Evolutionary conservation across 1,284 basidiomycete genomes (phyloP), one percentile per base, ranked within the genome.

Genomic region (Papiliotrema flavescens): DNA sequence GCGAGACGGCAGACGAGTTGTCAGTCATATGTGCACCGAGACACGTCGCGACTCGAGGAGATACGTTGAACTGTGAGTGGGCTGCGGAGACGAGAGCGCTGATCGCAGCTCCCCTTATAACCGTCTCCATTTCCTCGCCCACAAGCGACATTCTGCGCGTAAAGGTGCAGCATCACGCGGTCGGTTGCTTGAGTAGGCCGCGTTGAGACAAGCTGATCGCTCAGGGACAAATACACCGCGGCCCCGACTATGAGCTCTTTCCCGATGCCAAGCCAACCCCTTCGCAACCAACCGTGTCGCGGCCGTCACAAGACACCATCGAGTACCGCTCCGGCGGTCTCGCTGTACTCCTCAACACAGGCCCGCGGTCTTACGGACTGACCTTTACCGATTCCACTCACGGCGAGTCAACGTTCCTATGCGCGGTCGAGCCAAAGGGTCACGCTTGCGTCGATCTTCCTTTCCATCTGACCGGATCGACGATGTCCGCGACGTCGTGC

Each of bases 371-470:
- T 17, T 76, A 73, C 55, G 79, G 73, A 6, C 74, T 87, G 53
- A 82, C 82, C 0, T 81, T 80, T 54, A 55, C 43, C 42, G 59
- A 62, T 42, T 14, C 42, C 20, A 54, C 51, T 37, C 46, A 37
- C 14, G 53, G 35, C 34, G 52, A 57, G 22, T 44, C 47, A 32
- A 47, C 55, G 32, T 53, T 58, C 46, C 55, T 69, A 11, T 58
- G 81, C 82, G 53, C 28, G 1, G 58, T 59, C 24, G 83, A 83
- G 2, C 73, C 75, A 44, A 86, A 84, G 64, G 79, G 85, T 59
- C 85, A 87, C 65, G 84, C 78, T 3, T 66, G 86, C 17, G 83
- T 82, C 51, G 85, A 88, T 60, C 80, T 87, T 20, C 86, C 86
- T 2, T 79, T 80, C 50, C 79, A 81, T 53, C 85, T 84, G 81